Base-by-base conservation (phyloP, 2,329 filamentous ascomycete species). In the Fusarium acutatum region DNA sequence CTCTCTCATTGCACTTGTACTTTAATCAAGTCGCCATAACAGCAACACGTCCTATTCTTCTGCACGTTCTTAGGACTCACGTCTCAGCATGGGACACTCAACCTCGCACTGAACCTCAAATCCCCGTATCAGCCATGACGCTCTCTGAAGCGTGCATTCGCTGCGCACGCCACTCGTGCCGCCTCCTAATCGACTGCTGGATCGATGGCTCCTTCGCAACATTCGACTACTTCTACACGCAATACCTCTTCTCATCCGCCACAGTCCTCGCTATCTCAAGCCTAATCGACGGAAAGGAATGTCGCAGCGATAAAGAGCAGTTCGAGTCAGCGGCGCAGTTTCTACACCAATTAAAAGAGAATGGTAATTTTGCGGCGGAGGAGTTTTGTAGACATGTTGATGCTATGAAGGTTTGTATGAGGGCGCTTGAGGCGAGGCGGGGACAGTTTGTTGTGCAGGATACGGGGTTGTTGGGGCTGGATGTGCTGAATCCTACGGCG, bases 181-280 rank as follows among this genome's bases (percentile, higher is more conserved):
- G 80, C 0, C 76, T 87, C 0, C 76, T 87, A 0, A 83, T 81
- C 6, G 80, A 85, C 11, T 81, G 81, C 18, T 87, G 85, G 86
- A 82, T 86, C 5, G 81, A 85, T 37, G 86, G 86, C 0, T 82
- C 84, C 0, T 86, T 86, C 60, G 78, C 82, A 1, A 86, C 82
- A 0, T 86, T 87, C 50, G 85, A 86, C 65, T 86, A 85, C 74
- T 84, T 84, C 52, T 81, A 83, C 73, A 83, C 83, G 0, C 84
- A 86, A 52, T 86, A 85, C 44, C 81, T 87, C 32, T 87, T 87
- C 74, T 84, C 85, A 0, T 81, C 84, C 0, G 80, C 83, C 5
- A 85, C 82, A 0, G 81, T 86, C 9, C 80, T 87, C 5, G 84
- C 83, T 1, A 79, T 86, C 3, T 86, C 85, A 5, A 84, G 82